Evolutionary conservation across 2,329 filamentous ascomycete species (phyloP).

Genomic region (Diplodia seriata): DNA sequence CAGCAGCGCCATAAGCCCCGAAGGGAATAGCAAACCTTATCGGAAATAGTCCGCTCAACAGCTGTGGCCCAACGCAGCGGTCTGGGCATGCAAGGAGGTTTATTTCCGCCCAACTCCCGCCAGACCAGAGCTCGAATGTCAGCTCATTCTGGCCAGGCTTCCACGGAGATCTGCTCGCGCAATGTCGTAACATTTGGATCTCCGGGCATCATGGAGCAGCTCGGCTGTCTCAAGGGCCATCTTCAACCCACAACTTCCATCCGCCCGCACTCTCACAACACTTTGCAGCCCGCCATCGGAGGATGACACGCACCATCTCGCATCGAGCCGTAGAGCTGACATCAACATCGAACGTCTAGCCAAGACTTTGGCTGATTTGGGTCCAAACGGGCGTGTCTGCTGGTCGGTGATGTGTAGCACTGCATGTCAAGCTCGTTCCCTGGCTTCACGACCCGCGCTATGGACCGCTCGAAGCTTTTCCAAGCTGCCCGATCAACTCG

Average conservation of each 20-base stretch:
- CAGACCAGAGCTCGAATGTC: background rate
- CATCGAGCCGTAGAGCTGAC: background rate
- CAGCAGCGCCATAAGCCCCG: background rate
- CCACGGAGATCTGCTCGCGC: background rate
- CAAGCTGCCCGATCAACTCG: background rate
- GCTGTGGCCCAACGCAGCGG: background rate
- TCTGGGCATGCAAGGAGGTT: constrained; percentile 22
- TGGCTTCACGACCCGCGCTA: background rate
- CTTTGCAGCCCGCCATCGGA: background rate
- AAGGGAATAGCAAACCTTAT: background rate
- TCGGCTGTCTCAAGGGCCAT: background rate
- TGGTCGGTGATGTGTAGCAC: constrained; percentile 5
- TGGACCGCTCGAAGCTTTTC: background rate
- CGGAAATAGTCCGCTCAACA: background rate
- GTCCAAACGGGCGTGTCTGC: constrained; percentile 3
- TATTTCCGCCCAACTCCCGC: constrained; percentile 9
- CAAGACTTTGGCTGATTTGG: constrained; percentile 28
- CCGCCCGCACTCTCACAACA: background rate
- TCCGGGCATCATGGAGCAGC: too few relatives aligned
- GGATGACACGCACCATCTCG: background rate
- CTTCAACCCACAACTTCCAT: background rate
- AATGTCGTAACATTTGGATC: background rate
- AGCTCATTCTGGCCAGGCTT: background rate
- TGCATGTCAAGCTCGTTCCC: constrained; percentile 8
- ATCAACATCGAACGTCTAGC: constrained; percentile 27